Evolutionary conservation across 1,284 basidiomycete genomes (phyloP), one percentile per base, ranked within the genome.

Genomic region (Pascua sp.): DNA sequence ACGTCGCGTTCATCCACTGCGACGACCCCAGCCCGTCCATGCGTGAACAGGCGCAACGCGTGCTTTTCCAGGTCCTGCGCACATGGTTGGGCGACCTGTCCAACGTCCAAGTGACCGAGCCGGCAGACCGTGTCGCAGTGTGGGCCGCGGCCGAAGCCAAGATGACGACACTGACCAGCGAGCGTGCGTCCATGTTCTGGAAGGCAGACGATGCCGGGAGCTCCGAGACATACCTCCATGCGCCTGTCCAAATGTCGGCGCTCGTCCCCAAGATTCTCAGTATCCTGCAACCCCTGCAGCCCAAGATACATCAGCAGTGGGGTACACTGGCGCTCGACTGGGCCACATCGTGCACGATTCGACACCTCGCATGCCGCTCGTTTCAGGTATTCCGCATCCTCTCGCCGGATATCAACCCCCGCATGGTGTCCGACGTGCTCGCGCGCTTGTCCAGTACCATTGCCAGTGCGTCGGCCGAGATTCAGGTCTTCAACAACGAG

Each of bases 351-450:
- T 93, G 90, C 66, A 88, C 91, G 5, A 90, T 93, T 59, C 85
- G 91, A 42, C 86, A 87, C 50, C 85, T 88, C 37, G 92, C 94
- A 0, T 91, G 90, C 77, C 84, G 91, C 38, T 95, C 93, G 2
- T 81, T 97, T 62, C 91, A 96, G 72, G 81, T 91, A n/a, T 92
- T 92, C 77, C 86, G 91, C 42, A 85, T 89, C 1, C 79, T 97
- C n/a, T 83, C 85, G 63, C 88, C 91, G 0, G 80, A 82, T 39
- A 82, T 91, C 47, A 86, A 84, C 50, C 83, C 87, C 51, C 79
- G 82, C 11, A 88, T 91, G 77, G 80, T 97, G 37, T 89, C 89
- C 0, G 83, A 88, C 50, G 82, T 95, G 40, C 81, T 97, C 0
- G 89, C 88, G 18, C 84, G 93, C 46, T 79, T 96, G 13, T 90